Base-by-base conservation (phyloP, 1,284 basidiomycete genomes). In the Cutaneotrichosporon sp. region DNA sequence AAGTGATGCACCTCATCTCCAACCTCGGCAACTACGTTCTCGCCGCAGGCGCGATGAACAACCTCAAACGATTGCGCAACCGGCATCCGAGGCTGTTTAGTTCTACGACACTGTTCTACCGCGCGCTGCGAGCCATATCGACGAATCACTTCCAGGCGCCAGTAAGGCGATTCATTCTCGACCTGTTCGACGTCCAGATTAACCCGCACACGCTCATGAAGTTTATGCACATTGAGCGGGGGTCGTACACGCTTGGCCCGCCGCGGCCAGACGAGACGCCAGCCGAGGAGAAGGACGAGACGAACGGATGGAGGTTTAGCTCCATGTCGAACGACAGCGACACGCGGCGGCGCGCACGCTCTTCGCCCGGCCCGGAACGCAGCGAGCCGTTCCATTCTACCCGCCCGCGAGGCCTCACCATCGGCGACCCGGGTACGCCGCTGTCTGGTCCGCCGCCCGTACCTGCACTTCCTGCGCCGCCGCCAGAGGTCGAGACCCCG, bases 11-110 rank as follows among this genome's bases (percentile, higher is more conserved):
- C 4, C 86, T 90, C 9, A 88, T 99, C 46, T 87, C 93, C 63
- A 97, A 97, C 68, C 79, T 98, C 37, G 87, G 90, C 43, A 99
- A 98, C 66, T 90, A 93, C 21, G 92, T 98, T 49, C 86, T 98
- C 51, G 92, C 93, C 4, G 93, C 93, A 61, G 83, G 87, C 20
- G 90, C 92, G 3, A 96, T 92, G 26, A 83, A 89, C 52, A 86
- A 87, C 22, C 77, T 97, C 37, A 85, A 88, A 33, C 84, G 83
- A 89, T 90, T 94, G 76, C 91, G 91, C 64, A 85, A 85, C 58
- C 82, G 83, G 18, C 78, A 82, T 42, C 75, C 75, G 1, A 59
- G 67, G 4, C 80, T 87, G 30, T 96, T 96, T 76, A 76, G 80
- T 7, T 91, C 90, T 0, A 80, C 86, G 0, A 78, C 82, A 8